These are phyloP conservation scores for Telfairia occidentalis DNA, from an alignment of 331 rosid genomes.

Conservation along the genomic window DNA sequence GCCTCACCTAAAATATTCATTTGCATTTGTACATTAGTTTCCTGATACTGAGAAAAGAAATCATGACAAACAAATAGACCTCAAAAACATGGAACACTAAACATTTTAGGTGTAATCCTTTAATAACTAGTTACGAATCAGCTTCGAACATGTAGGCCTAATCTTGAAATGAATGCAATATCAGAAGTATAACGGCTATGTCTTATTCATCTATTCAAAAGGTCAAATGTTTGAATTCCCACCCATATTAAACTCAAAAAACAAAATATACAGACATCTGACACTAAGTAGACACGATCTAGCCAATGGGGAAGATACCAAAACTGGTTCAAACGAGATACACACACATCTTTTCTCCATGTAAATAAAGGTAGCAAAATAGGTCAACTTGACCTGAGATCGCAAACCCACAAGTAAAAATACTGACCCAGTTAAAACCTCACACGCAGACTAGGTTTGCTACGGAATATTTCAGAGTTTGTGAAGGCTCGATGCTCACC, in stretches of 20 bases:
- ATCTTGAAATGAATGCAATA: not conserved
- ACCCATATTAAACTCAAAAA: no score
- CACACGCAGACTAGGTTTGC: not conserved
- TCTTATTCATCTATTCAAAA: no score
- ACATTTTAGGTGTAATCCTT: not conserved
- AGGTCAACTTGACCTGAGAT: not conserved
- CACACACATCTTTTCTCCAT: not conserved
- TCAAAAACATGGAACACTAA: not conserved
- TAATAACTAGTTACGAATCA: not conserved
- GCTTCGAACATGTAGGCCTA: not conserved
- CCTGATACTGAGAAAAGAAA: not conserved
- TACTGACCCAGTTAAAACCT: not conserved
- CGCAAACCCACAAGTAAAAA: not conserved
- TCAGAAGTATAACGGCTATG: not conserved
- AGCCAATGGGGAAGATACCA: not conserved
- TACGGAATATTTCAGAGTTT: not conserved
- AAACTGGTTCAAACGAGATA: not conserved
- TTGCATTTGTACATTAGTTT: not conserved
- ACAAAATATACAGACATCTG: not conserved
- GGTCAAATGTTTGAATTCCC: no score
- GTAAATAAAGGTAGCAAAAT: not conserved
- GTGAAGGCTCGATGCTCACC: not conserved
- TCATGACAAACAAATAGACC: not conserved
- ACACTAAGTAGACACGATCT: not conserved
- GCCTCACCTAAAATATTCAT: slow-evolving; percentile 62